Evolutionary conservation across 139 green algal species (phyloP), one percentile per base, ranked within the genome.

Genomic region (Chlamydomonas schloesseri): DNA sequence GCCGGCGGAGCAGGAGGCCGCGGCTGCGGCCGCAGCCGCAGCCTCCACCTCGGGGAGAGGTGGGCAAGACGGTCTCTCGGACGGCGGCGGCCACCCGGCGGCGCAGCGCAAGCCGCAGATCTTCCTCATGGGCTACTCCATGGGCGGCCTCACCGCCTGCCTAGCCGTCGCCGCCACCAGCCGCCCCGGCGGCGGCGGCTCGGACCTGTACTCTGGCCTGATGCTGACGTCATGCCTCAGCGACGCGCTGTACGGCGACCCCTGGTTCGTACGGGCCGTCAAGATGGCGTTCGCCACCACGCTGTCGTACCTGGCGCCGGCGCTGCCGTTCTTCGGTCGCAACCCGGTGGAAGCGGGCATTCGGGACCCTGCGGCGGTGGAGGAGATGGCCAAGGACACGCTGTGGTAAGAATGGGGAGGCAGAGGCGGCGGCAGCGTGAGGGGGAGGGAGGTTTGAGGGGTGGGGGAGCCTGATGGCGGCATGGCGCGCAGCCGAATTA

Each of bases 151-250:
- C 3, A 33, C 23, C 15, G 28, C 47, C 50, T 70, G 6, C 79
- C 47, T 85, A 24, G 79, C 79, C 9, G 29, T 74, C 42, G 77
- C 77, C 23, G 42, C 53, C 26, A 73, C 76, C 70, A n/a, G 10
- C 70, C 21, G 36, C 70, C 14, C 14, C 70, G 21, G 37, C 20
- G 21, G 20, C 70, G 6, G 8, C 55, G 21, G 20, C 55, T 62
- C 55, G 34, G 47, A 6, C 18, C n/a, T 85, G 31, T 85, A 28
- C 64, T 46, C n/a, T n/a, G 79, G 79, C 1, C 33, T 85, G 31
- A 68, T 85, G 79, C 67, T 76, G 79, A 85, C 79, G 64, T 85
- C 79, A 17, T 37, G 36, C 29, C 79, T 85, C 13, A 77, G 65
- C 21, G 79, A 85, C 46, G n/a, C 79, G 24, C 20, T 85, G 46